phyloP scores from a whole-genome alignment of 176 grass and related monocot species.

The Thalia dealbata region DNA sequence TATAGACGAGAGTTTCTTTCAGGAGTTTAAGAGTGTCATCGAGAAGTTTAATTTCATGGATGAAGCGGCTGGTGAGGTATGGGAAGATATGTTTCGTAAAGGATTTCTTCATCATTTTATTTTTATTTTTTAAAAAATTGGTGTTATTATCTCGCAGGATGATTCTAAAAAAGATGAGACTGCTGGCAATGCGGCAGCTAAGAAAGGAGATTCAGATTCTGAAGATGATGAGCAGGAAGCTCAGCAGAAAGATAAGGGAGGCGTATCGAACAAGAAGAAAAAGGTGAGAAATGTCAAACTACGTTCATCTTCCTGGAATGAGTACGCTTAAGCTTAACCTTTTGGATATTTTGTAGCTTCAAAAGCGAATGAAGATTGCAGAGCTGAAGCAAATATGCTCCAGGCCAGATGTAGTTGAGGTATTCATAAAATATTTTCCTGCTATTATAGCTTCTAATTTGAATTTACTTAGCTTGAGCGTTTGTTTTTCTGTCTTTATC shows the following conservation, averaged over 20 bases:
- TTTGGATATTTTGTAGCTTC: slow-evolving; percentile 29
- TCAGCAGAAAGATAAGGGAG: slow-evolving; percentile 74
- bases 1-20: slow-evolving; percentile 48
- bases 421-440: slow-evolving; percentile 9
- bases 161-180: slow-evolving; percentile 53
- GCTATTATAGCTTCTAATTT: not conserved
- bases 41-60: slow-evolving; percentile 90
- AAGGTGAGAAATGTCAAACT: slow-evolving; percentile 30
- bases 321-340: not conserved
- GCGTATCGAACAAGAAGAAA: slow-evolving; percentile 83
- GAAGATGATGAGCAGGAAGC: slow-evolving; percentile 57
- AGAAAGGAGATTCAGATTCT: slow-evolving; percentile 41
- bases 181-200: slow-evolving; percentile 35
- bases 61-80: slow-evolving; percentile 32
- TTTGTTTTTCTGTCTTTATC: not conserved
- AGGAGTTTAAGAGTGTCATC: slow-evolving; percentile 64
- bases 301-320: not conserved
- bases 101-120: too few species aligned
- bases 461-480: not conserved
- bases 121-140: not conserved
- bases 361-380: slow-evolving; percentile 90
- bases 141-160: slow-evolving; percentile 25
- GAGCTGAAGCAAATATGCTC: slow-evolving; percentile 79
- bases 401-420: slow-evolving; percentile 83
- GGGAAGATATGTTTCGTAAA: not conserved